A percentile compares a stretch with the other conserved stretches of the same genome.
These are phyloP conservation scores for Cinchona pubescens DNA, from an alignment of 257 asterid genomes.

Conservation along the genomic window DNA sequence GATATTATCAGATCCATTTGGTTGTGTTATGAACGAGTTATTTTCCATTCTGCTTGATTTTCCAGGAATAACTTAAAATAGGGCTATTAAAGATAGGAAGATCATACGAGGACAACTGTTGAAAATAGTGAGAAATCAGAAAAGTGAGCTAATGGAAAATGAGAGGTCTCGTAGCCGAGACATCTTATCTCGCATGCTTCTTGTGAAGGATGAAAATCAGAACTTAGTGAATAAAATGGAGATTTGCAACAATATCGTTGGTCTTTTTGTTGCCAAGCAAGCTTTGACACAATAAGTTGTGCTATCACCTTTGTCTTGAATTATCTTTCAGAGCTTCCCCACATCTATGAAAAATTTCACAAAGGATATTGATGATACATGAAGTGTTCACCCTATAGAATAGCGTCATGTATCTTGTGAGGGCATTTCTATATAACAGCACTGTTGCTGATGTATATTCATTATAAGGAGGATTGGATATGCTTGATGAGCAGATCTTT, in stretches of 20 bases:
- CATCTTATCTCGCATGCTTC: conserved; percentile 52
- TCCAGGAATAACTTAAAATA: conserved; percentile 46
- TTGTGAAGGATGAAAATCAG: conserved; percentile 44
- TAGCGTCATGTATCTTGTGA: too few relatives aligned
- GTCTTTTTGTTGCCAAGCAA: conserved; percentile 48
- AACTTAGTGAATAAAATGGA: conserved; percentile 47
- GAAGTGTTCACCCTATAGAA: too few relatives aligned
- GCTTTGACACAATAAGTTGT: conserved; percentile 53
- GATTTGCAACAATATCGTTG: conserved; percentile 47
- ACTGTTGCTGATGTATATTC: too few relatives aligned
- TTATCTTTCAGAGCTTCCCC: conserved; percentile 52
- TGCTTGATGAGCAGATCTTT: too few relatives aligned
- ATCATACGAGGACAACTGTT: not conserved
- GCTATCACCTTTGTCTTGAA: conserved; percentile 49
- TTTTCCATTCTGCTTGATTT: conserved; percentile 46
- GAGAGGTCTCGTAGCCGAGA: conserved; percentile 42
- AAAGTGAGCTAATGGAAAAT: conserved; percentile 34
- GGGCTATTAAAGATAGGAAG: conserved; percentile 41
- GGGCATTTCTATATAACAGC: too few relatives aligned
- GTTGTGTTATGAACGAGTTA: conserved; percentile 35
- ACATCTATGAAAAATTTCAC: conserved; percentile 41
- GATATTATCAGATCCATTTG: conserved; percentile 38
- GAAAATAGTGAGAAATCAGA: conserved; percentile 17
- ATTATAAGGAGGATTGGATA: too few relatives aligned
- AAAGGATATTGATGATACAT: too few relatives aligned